Percentiles rank a stretch among this genome's conserved stretches.
Evolutionary conservation across 306 rosid genomes (phyloP).

Genomic region (Sicyos baderoa): DNA sequence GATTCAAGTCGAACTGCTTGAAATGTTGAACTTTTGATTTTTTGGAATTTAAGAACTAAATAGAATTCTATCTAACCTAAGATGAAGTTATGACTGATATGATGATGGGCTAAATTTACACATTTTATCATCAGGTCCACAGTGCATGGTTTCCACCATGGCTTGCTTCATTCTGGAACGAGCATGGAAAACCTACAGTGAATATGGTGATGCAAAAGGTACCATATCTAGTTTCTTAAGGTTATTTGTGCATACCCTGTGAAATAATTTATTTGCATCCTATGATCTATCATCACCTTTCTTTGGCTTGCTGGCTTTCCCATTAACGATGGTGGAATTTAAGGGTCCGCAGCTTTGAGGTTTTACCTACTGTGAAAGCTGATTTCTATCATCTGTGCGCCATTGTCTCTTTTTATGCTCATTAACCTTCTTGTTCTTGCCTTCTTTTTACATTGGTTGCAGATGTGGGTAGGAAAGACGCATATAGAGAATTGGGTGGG

Average conservation of each 20-base stretch:
- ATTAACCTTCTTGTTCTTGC: not conserved
- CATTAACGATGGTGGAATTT: not conserved
- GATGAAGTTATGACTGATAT: constrained; percentile 6
- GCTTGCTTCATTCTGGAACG: constrained; percentile 80
- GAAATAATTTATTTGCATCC: not conserved
- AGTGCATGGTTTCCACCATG: constrained; percentile 92
- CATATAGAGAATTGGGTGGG: constrained; percentile 9
- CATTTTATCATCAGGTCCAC: constrained; percentile 52
- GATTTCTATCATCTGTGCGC: not conserved
- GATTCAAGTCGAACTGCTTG: not conserved
- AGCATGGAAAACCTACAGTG: constrained; percentile 65
- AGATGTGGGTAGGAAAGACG: constrained; percentile 7
- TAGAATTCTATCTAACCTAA: not conserved
- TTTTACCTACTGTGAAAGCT: not conserved
- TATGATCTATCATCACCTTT: not conserved
- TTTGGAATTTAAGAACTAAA: not conserved
- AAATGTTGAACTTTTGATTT: not conserved
- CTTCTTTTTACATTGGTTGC: not conserved
- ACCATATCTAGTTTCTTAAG: not conserved
- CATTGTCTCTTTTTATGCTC: not conserved
- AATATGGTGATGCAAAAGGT: constrained; percentile 59
- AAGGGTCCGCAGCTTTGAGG: not conserved
- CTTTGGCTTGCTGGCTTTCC: constrained; percentile 2
- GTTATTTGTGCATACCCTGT: not conserved
- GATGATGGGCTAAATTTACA: constrained; percentile 10